A percentile compares a stretch with the other conserved stretches of the same genome.
phyloP scores from a whole-genome alignment of 2,329 filamentous ascomycete species.

The Xylariaceae sp. region DNA sequence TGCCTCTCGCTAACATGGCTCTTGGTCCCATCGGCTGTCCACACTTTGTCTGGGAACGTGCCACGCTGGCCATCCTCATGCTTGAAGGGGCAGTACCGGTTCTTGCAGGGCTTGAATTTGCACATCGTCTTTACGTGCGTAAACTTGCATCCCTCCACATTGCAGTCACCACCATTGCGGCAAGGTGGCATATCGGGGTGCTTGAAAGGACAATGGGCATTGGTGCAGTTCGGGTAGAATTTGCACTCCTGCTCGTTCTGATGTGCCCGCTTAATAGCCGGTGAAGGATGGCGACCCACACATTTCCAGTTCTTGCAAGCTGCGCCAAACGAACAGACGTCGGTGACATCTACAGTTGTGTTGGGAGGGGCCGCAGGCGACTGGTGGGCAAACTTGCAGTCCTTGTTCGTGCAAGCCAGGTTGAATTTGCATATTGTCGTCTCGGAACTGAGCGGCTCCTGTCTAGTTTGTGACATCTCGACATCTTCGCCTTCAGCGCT shows the following conservation, averaged over 20 bases:
- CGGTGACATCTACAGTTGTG: constrained; percentile 76
- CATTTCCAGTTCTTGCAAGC: constrained; percentile 98
- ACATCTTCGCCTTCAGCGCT: constrained; percentile 63
- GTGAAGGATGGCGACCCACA: constrained; percentile 88
- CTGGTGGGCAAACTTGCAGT: constrained; percentile 94
- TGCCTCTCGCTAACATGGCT: constrained; percentile 86
- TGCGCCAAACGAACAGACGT: constrained; percentile 82
- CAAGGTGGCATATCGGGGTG: constrained; percentile 88
- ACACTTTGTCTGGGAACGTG: constrained; percentile 86
- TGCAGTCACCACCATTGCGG: constrained; percentile 90
- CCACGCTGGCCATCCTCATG: constrained; percentile 91
- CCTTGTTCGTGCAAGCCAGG: constrained; percentile 82
- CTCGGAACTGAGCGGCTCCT: constrained; percentile 62
- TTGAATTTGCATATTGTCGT: constrained; percentile 89
- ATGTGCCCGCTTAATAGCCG: constrained; percentile 78
- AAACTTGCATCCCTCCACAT: constrained; percentile 82
- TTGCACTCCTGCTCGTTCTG: constrained; percentile 87
- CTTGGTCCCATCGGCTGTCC: constrained; percentile 71
- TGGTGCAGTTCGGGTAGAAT: constrained; percentile 91
- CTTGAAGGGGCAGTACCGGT: constrained; percentile 85
- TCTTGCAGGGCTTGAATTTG: constrained; percentile 90
- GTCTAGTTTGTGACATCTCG: constrained; percentile 64
- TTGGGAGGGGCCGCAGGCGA: constrained; percentile 86
- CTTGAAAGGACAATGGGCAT: constrained; percentile 84
- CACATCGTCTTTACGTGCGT: constrained; percentile 85